Conservation (phyloP, 306 rosid species). For the cucumber (Cucumis sativus) region Cucumber_9930_V3 NC_026657.2:33957001-33957500, state of each 20-base stretch:
- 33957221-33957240: background rate
- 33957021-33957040: too few relatives aligned
- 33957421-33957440: background rate
- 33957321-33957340: background rate
- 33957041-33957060: too few relatives aligned
- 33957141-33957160: background rate
- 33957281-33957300: background rate
- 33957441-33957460: background rate
- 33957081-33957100: background rate
- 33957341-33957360: slow-evolving; percentile 3
- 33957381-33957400: background rate
- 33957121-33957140: too few relatives aligned
- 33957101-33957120: too few relatives aligned
- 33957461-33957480: background rate
- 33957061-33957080: background rate
- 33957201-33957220: background rate
- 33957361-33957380: background rate
- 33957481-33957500: background rate
- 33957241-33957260: background rate
- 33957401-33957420: background rate
- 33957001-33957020: too few relatives aligned
- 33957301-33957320: background rate
- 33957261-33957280: background rate
- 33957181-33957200: background rate
- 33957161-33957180: background rate